A percentile compares a stretch with the other conserved stretches of the same genome.
These are phyloP conservation scores for Sinapis alba DNA, from an alignment of 441 rosid genomes.

Conservation along the genomic window DNA sequence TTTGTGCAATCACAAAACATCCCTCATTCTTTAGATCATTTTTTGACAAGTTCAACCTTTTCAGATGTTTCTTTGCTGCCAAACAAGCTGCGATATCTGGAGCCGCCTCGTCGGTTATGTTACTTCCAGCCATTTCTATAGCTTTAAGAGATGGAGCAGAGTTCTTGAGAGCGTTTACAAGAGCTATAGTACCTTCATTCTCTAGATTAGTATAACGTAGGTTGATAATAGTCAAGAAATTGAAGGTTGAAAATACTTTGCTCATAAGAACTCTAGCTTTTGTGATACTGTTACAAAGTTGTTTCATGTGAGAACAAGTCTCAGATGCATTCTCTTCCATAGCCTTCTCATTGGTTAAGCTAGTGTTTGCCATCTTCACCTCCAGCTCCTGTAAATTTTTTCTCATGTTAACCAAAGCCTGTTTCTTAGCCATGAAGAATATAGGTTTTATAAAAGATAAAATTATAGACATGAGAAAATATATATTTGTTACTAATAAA, in stretches of 20 bases:
- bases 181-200: background rate
- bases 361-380: background rate
- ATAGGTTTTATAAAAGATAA: background rate
- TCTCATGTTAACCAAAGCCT: background rate
- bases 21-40: slow-evolving; percentile 1
- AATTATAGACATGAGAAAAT: background rate
- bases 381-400: background rate
- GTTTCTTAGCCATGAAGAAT: background rate
- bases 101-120: background rate
- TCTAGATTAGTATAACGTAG: background rate
- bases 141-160: background rate
- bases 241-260: background rate
- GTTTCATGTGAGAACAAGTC: background rate
- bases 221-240: background rate
- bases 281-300: background rate
- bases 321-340: background rate
- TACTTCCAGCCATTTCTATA: background rate
- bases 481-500: background rate
- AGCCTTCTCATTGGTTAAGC: background rate
- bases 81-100: background rate
- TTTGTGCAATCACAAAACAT: background rate
- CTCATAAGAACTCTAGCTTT: background rate
- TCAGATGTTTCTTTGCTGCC: background rate
- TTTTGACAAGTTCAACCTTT: background rate
- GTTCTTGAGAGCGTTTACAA: background rate